phyloP scores from a whole-genome alignment of 768 basidiomycete genomes.

The Tylopilus rubrobrunneus region DNA sequence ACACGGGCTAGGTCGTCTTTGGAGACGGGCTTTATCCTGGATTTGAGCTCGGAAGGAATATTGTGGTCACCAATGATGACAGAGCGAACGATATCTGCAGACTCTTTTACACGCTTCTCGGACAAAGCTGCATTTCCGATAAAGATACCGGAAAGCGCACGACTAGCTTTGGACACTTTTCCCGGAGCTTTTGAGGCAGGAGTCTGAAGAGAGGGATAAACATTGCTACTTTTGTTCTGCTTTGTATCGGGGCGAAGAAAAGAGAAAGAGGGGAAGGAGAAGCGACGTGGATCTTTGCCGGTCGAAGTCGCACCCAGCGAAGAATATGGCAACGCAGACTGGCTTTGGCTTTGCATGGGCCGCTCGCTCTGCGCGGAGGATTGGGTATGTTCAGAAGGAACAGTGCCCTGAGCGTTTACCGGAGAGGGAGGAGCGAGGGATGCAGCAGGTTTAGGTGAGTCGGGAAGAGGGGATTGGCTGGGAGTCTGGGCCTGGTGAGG shows the following conservation, averaged over 20 bases:
- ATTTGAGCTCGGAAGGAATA: slow-evolving; percentile 27
- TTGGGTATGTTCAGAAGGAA: slow-evolving; percentile 10
- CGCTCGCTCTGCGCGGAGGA: slow-evolving; percentile 16
- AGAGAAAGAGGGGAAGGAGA: slow-evolving; percentile 46
- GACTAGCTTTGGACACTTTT: slow-evolving; percentile 37
- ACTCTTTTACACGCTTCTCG: slow-evolving; percentile 60
- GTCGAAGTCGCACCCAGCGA: slow-evolving; percentile 1
- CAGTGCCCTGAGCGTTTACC: background rate
- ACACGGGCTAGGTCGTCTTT: slow-evolving; percentile 57
- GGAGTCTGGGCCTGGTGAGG: background rate
- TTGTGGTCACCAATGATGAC: slow-evolving; percentile 61
- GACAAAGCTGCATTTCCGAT: slow-evolving; percentile 35
- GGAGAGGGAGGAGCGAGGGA: slow-evolving; percentile 21
- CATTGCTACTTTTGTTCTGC: slow-evolving; percentile 20
- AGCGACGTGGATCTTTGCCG: slow-evolving; percentile 35
- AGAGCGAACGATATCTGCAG: slow-evolving; percentile 58
- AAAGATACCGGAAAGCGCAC: slow-evolving; percentile 28
- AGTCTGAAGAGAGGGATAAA: slow-evolving; percentile 17
- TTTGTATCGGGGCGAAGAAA: slow-evolving; percentile 37
- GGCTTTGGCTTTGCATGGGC: slow-evolving; percentile 25
- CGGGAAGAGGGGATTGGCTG: slow-evolving; percentile 14
- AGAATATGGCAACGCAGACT: slow-evolving; percentile 27
- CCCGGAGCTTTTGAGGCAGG: slow-evolving; percentile 37
- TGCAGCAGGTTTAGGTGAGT: slow-evolving; percentile 14
- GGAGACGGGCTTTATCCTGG: slow-evolving; percentile 39